Evolutionary conservation across 2,329 filamentous ascomycete species (phyloP).

Genomic region (Exserohilum rostratum): DNA sequence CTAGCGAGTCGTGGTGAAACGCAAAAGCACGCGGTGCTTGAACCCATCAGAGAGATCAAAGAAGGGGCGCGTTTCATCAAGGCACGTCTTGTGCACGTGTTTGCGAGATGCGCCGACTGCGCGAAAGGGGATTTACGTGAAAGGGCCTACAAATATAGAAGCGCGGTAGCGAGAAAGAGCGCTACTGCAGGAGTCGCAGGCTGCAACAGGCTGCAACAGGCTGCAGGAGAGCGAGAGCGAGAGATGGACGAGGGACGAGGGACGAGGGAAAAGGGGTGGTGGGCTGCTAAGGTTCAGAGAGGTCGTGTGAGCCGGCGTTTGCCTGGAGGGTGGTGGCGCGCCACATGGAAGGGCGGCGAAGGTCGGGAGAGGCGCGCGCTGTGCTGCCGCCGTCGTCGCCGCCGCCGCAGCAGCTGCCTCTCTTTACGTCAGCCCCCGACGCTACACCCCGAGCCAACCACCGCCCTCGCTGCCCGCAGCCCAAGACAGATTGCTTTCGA

Average conservation of each 20-base stretch:
- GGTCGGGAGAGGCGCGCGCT: conserved; percentile 1
- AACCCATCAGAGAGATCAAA: neutral
- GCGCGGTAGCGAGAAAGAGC: neutral
- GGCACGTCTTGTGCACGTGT: neutral
- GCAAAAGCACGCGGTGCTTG: neutral
- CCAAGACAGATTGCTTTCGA: conserved; percentile 5
- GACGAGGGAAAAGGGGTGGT: neutral
- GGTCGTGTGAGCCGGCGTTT: neutral
- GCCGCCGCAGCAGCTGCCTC: neutral
- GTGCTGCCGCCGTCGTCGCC: conserved; percentile 1
- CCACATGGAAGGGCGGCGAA: conserved; percentile 6
- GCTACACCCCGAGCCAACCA: conserved; percentile 6
- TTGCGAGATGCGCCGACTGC: neutral
- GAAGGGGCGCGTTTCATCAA: too few relatives aligned
- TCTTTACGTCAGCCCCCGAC: conserved; percentile 8
- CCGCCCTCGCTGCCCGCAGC: conserved; percentile 11
- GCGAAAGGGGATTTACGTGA: neutral
- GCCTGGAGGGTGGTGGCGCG: neutral
- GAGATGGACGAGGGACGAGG: too few relatives aligned
- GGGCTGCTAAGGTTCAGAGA: neutral
- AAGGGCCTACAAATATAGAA: neutral
- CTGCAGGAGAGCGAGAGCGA: neutral
- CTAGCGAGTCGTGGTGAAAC: neutral
- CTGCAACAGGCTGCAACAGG: neutral
- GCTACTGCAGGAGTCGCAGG: conserved; percentile 3